Conservation (phyloP, 306 rosid genomes). For the Dryas drummondii region DNA sequence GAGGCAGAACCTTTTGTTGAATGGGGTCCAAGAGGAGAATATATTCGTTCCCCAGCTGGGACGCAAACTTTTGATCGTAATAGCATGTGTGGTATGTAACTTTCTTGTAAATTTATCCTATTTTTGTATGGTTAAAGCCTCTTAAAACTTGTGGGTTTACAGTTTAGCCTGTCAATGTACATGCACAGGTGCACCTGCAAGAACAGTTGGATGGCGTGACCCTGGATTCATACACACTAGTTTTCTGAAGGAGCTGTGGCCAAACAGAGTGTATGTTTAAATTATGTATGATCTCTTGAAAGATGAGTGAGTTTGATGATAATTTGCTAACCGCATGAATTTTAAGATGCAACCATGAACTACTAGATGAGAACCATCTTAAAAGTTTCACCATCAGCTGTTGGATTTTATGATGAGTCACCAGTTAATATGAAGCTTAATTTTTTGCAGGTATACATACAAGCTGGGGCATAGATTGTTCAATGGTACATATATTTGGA, state of each 20-base stretch:
- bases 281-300: background rate
- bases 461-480: slow-evolving; percentile 63
- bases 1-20: slow-evolving; percentile 80
- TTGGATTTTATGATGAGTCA: background rate
- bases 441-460: slow-evolving; percentile 57
- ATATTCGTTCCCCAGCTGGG: slow-evolving; percentile 54
- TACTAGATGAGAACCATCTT: background rate
- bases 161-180: slow-evolving; percentile 2
- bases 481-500: slow-evolving; percentile 60
- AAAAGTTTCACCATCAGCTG: background rate
- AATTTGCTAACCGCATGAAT: background rate
- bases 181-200: slow-evolving; percentile 77
- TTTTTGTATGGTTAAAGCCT: background rate
- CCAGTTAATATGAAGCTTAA: background rate
- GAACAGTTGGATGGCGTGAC: slow-evolving; percentile 93
- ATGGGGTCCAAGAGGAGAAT: slow-evolving; percentile 56
- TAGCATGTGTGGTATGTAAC: slow-evolving; percentile 65
- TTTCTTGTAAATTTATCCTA: background rate
- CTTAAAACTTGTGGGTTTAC: background rate
- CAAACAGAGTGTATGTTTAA: slow-evolving; percentile 52
- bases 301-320: background rate
- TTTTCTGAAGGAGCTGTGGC: slow-evolving; percentile 89
- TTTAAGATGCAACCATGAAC: background rate
- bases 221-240: slow-evolving; percentile 88
- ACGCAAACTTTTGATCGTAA: slow-evolving; percentile 71